phyloP scores from a whole-genome alignment of 116 monocot genomes.

The Trichopus zeylanicus region DNA sequence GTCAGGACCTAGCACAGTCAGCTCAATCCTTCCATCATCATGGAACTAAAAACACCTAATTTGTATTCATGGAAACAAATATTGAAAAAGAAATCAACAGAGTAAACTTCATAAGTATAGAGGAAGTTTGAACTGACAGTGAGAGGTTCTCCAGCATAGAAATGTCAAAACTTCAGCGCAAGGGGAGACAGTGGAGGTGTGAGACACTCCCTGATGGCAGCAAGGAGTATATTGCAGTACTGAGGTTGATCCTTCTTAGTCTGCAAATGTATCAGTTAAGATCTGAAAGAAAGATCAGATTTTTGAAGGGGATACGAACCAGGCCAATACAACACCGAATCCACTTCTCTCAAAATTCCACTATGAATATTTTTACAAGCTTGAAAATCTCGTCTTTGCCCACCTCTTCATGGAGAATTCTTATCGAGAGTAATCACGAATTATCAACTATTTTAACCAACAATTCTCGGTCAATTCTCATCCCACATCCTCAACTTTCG shows the following conservation, averaged over 20 bases:
- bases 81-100: no score
- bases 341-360: neutral
- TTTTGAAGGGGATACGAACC: neutral
- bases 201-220: conserved; percentile 71
- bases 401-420: no score
- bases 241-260: conserved; percentile 86
- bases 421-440: no score
- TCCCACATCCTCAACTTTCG: no score
- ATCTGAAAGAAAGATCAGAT: neutral
- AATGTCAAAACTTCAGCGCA: conserved; percentile 95
- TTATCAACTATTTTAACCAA: no score
- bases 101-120: no score
- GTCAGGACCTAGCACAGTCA: conserved; percentile 60
- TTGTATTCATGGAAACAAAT: neutral
- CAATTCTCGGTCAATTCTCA: no score
- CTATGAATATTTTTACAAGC: neutral
- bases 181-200: conserved; percentile 78
- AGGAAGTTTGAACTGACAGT: conserved; percentile 38
- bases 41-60: conserved; percentile 75
- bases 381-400: neutral
- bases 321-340: no score
- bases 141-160: conserved; percentile 89
- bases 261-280: conserved; percentile 32
- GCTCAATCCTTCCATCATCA: conserved; percentile 50
- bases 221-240: conserved; percentile 91